Evolutionary conservation across 768 basidiomycete species (phyloP), one percentile per base, ranked within the genome.

Genomic region (Leccinum aurantiacum): DNA sequence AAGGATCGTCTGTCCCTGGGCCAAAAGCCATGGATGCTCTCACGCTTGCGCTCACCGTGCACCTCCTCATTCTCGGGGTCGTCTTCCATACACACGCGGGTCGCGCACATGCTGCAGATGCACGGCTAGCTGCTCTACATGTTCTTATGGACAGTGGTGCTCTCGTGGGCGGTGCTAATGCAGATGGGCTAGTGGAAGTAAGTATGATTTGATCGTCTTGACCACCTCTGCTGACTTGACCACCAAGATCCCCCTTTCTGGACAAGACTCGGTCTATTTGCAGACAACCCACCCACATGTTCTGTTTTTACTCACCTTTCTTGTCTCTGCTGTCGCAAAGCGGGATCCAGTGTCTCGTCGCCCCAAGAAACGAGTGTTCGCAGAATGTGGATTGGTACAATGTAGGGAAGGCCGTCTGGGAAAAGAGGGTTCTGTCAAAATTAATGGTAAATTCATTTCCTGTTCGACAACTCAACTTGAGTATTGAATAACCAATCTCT

Each of bases 271-370:
- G 3, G 73, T 91, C 0, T 71, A 76, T 49, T 66, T 91, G 6
- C 83, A 83, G 46, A 79, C 80, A 3, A 90, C 89, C 7, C 89
- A 90, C 64, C 89, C 90, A 0, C 82, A 86, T 5, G 71, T 87
- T 2, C 65, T 91, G 0, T 87, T 84, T 62, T 70, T 83, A 13
- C 77, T 91, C 5, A 85, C 84, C 0, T 91, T 87, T 69, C 81
- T 91, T 5, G 75, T 90, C 44, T 88, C 84, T 63, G 80, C 82
- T 5, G 76, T 83, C 1, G 82, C 87, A 0, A 90, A 90, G 65
- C 82, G 88, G 14, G 90, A 93, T 66, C 81, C 86, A 0, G 83
- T 88, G 0, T 91, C 90, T 44, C 79, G 88, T 25, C 87, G 84
- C 56, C 90, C 91, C 4, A 89, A 87, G 75, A 80, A 87, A 60